These are phyloP conservation scores for Arachis stenosperma DNA, from an alignment of 306 rosid genomes.

Conservation along the genomic window DNA sequence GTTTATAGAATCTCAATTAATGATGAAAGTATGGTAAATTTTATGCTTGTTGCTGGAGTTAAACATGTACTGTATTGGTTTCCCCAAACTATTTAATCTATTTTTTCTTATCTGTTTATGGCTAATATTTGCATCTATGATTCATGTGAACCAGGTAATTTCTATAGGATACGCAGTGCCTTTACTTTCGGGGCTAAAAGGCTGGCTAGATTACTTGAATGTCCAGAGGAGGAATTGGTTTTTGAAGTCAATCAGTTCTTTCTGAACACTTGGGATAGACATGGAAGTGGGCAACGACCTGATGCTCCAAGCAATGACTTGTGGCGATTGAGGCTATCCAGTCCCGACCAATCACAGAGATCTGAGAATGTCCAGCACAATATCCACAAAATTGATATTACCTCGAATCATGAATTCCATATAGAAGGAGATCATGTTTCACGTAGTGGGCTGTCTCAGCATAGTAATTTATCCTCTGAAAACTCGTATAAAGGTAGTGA, in stretches of 20 bases:
- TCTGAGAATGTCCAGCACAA: slow-evolving; percentile 59
- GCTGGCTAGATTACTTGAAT: slow-evolving; percentile 86
- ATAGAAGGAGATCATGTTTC: slow-evolving; percentile 50
- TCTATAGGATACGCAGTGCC: slow-evolving; percentile 98
- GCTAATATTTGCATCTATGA: slow-evolving; percentile 33
- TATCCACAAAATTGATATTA: slow-evolving; percentile 51
- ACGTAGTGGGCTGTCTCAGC: slow-evolving; percentile 54
- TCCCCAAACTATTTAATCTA: background rate
- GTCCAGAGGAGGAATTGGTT: slow-evolving; percentile 74
- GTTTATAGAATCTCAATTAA: background rate
- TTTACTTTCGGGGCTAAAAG: slow-evolving; percentile 91
- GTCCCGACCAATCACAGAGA: slow-evolving; percentile 53
- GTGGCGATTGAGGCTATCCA: slow-evolving; percentile 54
- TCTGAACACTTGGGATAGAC: slow-evolving; percentile 95
- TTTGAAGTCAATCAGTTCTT: slow-evolving; percentile 92
- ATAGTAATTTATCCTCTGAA: slow-evolving; percentile 54
- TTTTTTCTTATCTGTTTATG: background rate
- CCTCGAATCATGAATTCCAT: slow-evolving; percentile 53
- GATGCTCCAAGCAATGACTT: slow-evolving; percentile 82
- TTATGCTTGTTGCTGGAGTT: slow-evolving; percentile 30
- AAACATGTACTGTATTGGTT: slow-evolving; percentile 18
- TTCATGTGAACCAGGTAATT: slow-evolving; percentile 72
- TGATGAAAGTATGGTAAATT: slow-evolving; percentile 1
- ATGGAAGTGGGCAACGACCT: slow-evolving; percentile 96
- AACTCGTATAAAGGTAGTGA: slow-evolving; percentile 51